Evolutionary conservation across 148 eudicot species (phyloP).

Genomic region (Polygonum aviculare): DNA sequence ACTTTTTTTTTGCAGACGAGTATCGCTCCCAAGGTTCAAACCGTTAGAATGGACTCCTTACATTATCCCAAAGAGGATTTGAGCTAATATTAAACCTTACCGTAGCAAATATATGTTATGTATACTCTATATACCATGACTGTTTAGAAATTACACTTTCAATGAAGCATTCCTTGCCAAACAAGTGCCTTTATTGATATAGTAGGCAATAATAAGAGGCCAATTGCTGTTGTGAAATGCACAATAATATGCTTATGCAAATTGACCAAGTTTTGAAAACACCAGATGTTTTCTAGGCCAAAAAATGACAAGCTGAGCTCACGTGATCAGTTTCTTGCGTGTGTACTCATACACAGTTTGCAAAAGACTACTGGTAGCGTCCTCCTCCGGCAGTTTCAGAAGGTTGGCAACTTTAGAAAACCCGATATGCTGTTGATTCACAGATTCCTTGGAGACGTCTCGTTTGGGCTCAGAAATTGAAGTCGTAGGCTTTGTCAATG

Average conservation of each 20-base stretch:
- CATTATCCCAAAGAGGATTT: too few species aligned
- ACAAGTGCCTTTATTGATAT: neutral
- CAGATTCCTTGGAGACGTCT: conserved; percentile 21
- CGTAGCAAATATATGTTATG: too few species aligned
- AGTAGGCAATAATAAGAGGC: neutral
- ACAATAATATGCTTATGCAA: neutral
- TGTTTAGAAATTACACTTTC: neutral
- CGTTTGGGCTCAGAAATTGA: conserved; percentile 14
- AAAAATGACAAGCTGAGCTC: neutral
- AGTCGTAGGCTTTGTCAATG: conserved; percentile 21
- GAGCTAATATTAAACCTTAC: too few species aligned
- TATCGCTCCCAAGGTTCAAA: too few species aligned
- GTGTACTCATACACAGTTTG: conserved; percentile 30
- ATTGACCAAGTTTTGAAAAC: neutral
- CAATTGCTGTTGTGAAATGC: neutral
- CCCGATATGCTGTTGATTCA: conserved; percentile 24
- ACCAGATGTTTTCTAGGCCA: neutral
- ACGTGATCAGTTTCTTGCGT: conserved; percentile 19
- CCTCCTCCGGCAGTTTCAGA: conserved; percentile 27
- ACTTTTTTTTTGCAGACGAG: too few species aligned
- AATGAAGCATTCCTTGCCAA: neutral
- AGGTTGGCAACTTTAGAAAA: conserved; percentile 31
- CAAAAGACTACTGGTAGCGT: conserved; percentile 21
- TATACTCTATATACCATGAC: too few species aligned
- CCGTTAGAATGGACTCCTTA: too few species aligned